Evolutionary conservation across 2,329 filamentous ascomycete genomes (phyloP), one percentile per base, ranked within the genome.

Genomic region (Sclerotinia nivalis): DNA sequence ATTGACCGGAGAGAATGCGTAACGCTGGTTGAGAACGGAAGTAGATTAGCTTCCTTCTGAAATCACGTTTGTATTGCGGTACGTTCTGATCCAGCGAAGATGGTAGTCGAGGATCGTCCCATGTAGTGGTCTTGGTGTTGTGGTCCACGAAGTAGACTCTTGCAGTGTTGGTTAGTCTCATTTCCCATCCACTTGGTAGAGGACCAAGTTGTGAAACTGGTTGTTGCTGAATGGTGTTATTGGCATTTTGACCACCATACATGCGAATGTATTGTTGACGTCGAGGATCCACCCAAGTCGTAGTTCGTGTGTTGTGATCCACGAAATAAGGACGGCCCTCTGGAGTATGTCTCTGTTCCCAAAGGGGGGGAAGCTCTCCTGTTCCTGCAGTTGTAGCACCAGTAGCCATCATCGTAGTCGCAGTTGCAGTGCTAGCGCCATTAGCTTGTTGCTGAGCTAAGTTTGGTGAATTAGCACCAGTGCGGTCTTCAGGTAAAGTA

Each of bases 81-180:
- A 99, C 96, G 72, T 97, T 97, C 82, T 99, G 96, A 77, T 99
- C 96, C 72, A 99, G 84, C 0, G 96, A 98, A 3, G 95, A 98
- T 34, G 96, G 96, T 75, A 99, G 84, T 78, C 96, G 89, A 49
- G 96, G 96, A 78, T 99, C 96, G 78, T 99, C 96, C 96, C 96
- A 99, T 0, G 96, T 99, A 4, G 96, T 99, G 0, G 96, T 99
- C 85, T 99, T 99, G 58, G 96, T 99, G 83, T 99, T 99, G 83
- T 99, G 96, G 78, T 99, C 96, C 58, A 99, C 96, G 80, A 99
- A 99, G 82, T 99, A 99, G 22, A 99, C 96, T 71, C 96, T 88
- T 40, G 96, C 96, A 20, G 96, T 99, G 81, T 99, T 98, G 67
- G 96, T 99, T 66, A 99, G 89, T 71, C 96, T 93, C 96, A 99